Evolutionary conservation across 75 land plant genomes (phyloP).

Genomic region (Sequoiadendron giganteum): DNA sequence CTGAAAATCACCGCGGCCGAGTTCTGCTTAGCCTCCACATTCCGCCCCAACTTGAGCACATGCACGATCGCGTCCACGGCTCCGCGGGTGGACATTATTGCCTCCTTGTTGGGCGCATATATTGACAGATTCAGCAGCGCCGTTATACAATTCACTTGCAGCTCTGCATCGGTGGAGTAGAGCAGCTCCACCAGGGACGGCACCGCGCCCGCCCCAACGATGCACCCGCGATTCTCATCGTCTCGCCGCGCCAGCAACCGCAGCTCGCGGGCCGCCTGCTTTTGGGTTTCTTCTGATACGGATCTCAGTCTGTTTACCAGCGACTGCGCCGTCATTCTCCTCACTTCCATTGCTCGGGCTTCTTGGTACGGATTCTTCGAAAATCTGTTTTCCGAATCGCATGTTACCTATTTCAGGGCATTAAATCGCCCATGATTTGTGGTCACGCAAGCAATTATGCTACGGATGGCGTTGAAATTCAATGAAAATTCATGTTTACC

Average conservation of each 20-base stretch:
- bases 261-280: slow-evolving; percentile 44
- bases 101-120: slow-evolving; percentile 28
- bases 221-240: slow-evolving; percentile 39
- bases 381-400: too few relatives aligned
- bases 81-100: slow-evolving; percentile 59
- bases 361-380: too few relatives aligned
- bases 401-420: too few relatives aligned
- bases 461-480: too few relatives aligned
- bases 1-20: slow-evolving; percentile 77
- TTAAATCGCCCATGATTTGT: too few relatives aligned
- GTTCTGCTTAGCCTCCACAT: slow-evolving; percentile 52
- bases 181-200: slow-evolving; percentile 45
- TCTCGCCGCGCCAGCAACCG: slow-evolving; percentile 46
- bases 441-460: too few relatives aligned
- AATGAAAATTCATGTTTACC: too few relatives aligned
- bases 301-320: slow-evolving; percentile 52
- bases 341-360: slow-evolving; percentile 36
- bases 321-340: slow-evolving; percentile 30
- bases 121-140: slow-evolving; percentile 79
- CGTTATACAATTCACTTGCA: slow-evolving; percentile 73
- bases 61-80: slow-evolving; percentile 54
- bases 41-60: slow-evolving; percentile 25
- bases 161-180: slow-evolving; percentile 13
- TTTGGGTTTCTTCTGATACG: slow-evolving; percentile 33
- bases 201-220: slow-evolving; percentile 65